These are phyloP conservation scores for Panaeolus cyanescens DNA, from an alignment of 768 basidiomycete genomes.

Conservation along the genomic window DNA sequence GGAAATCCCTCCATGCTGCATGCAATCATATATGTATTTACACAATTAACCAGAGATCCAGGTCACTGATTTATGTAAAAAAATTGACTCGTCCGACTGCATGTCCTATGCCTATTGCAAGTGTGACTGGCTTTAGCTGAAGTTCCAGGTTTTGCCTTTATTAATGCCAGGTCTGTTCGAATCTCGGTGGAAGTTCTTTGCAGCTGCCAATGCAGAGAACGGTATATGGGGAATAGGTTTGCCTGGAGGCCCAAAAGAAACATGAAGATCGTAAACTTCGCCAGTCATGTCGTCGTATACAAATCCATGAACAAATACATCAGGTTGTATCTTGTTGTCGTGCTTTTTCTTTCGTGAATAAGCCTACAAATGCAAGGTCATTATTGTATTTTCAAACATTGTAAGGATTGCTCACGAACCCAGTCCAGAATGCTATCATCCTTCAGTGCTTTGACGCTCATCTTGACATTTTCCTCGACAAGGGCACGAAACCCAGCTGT, in stretches of 20 bases:
- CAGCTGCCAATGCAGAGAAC: conserved; percentile 29
- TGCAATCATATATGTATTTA: conserved; percentile 1
- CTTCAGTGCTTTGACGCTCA: conserved; percentile 39
- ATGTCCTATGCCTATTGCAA: not conserved
- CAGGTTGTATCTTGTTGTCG: conserved; percentile 23
- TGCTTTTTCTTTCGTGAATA: conserved; percentile 21
- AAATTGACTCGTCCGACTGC: too few species aligned
- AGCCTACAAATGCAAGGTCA: not conserved
- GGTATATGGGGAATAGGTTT: conserved; percentile 33
- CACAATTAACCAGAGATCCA: not conserved
- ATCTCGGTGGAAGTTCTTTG: conserved; percentile 27
- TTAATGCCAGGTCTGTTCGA: conserved; percentile 19
- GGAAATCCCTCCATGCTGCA: not conserved
- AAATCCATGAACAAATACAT: conserved; percentile 56
- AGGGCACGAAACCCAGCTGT: conserved; percentile 40
- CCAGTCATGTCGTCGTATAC: conserved; percentile 57
- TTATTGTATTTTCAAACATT: not conserved
- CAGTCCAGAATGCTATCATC: conserved; percentile 36
- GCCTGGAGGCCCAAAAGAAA: conserved; percentile 43
- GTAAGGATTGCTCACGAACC: conserved; percentile 18
- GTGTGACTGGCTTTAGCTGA: conserved; percentile 3
- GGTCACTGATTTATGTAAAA: not conserved
- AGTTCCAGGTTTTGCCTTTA: conserved; percentile 27
- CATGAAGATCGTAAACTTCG: conserved; percentile 45
- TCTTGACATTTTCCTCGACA: conserved; percentile 52